These are phyloP conservation scores for Gloeopeniophorella convolvens DNA, from an alignment of 768 basidiomycete genomes.

Conservation along the genomic window DNA sequence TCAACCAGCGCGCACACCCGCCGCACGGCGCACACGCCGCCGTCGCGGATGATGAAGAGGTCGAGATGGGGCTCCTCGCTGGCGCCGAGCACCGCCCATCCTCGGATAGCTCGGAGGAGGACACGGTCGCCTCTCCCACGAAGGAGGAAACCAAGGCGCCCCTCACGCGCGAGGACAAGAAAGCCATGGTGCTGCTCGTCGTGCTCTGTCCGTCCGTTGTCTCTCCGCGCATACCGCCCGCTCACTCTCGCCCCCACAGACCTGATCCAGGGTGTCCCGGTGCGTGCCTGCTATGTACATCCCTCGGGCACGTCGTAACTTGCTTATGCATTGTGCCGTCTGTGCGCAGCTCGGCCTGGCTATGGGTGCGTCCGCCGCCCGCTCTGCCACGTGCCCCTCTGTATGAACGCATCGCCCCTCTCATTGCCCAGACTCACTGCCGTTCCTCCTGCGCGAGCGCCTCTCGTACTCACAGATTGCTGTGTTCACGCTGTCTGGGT, in stretches of 20 bases:
- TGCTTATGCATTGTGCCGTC: background rate
- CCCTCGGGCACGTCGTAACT: background rate
- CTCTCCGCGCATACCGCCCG: background rate
- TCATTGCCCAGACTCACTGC: constrained; percentile 68
- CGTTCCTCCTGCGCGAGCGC: constrained; percentile 92
- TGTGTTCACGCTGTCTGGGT: constrained; percentile 85
- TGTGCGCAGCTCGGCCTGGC: constrained; percentile 18
- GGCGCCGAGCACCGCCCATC: constrained; percentile 16
- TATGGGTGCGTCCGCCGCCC: constrained; percentile 24
- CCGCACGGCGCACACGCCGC: background rate
- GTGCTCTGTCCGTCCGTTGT: constrained; percentile 37
- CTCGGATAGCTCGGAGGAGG: too few species aligned
- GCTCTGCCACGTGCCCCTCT: constrained; percentile 71
- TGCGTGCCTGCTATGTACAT: constrained; percentile 34
- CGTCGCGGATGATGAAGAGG: constrained; percentile 17
- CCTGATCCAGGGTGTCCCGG: constrained; percentile 78
- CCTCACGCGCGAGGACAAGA: constrained; percentile 32
- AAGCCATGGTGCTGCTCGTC: constrained; percentile 40
- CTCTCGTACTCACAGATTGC: constrained; percentile 96
- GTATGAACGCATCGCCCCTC: background rate
- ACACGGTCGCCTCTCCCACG: too few species aligned
- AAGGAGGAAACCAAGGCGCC: constrained; percentile 3
- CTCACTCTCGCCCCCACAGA: constrained; percentile 25
- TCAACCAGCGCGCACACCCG: background rate
- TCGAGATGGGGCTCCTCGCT: constrained; percentile 22